A percentile compares a stretch with the other conserved stretches of the same genome.
phyloP scores from a whole-genome alignment of 31 red algal species.

The Asparagopsis taxiformis region DNA sequence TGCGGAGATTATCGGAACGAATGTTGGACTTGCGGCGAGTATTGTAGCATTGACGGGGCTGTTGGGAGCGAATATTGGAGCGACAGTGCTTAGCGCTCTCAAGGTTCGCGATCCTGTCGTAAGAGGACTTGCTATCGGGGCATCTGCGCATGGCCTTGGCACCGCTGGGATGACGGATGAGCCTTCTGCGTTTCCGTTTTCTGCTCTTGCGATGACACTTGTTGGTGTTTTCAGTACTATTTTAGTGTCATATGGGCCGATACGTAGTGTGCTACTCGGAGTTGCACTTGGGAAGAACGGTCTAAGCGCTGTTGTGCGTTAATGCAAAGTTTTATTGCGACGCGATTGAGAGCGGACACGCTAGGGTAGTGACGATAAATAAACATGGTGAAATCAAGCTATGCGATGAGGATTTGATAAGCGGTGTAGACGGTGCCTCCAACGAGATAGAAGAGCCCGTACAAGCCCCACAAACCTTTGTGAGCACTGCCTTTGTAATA shows the following conservation, averaged over 20 bases:
- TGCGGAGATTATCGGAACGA: conserved; percentile 71
- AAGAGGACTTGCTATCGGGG: conserved; percentile 68
- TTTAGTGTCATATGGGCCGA: conserved; percentile 22
- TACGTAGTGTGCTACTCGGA: conserved; percentile 4
- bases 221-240: conserved; percentile 68
- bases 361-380: too few relatives aligned
- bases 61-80: conserved; percentile 87
- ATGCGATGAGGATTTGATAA: conserved; percentile 32
- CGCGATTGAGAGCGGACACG: too few relatives aligned
- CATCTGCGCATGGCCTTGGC: conserved; percentile 88
- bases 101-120: conserved; percentile 65
- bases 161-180: conserved; percentile 93
- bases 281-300: conserved; percentile 17
- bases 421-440: conserved; percentile 55
- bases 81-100: conserved; percentile 30
- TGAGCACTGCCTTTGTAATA: conserved; percentile 80
- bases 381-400: not conserved
- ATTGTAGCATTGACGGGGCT: conserved; percentile 94
- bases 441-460: conserved; percentile 67
- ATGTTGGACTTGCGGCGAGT: conserved; percentile 79
- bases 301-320: not conserved
- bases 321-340: not conserved
- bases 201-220: conserved; percentile 95
- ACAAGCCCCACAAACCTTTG: conserved; percentile 79
- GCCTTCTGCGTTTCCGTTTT: conserved; percentile 94